Base-by-base conservation (phyloP, 441 rosid species). In the Bocquillonia castaneifolia region DNA sequence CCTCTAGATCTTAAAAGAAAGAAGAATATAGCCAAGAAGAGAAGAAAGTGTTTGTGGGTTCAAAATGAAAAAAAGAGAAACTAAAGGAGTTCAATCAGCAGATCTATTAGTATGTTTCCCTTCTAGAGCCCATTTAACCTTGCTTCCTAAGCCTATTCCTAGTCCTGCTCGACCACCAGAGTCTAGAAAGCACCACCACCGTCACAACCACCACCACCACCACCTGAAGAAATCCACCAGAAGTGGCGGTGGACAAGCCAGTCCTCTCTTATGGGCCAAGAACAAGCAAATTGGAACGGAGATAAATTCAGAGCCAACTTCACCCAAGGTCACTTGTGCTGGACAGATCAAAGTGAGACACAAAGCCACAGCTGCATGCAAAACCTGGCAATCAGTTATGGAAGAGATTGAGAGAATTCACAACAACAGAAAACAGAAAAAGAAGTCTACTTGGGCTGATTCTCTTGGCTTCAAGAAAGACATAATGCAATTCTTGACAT, bases 301-400 rank as follows among this genome's bases (percentile, higher is more conserved):
- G 72, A 79, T 84, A n/a, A n/a, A n/a, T 44, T 66, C 83, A 0
- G 96, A 93, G 59, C 98, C 98, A 0, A 93, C 92, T 15, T 93
- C 98, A 7, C 97, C 98, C 0, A 88, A 91, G 69, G 96, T 93
- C 34, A 93, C 92, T 0, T 93, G 98, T 26, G 91, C 90, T 0
- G 98, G 98, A 44, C 93, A 93, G 89, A 91, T 93, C 84, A 93
- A 89, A 79, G 93, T 89, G 37, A 75, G 81, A 74, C 84, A 86
- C 26, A 85, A 86, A 53, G 69, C 73, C 1, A n/a, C n/a, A n/a
- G 67, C 77, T 39, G 54, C 88, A 40, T 77, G 88, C 74, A 91
- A 86, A 83, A 88, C 76, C 71, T 91, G 97, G 97, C 96, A 91
- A 74, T 86, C 95, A 0, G 89, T 91, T 5, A 91, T 93, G 96